A percentile compares a stretch with the other conserved stretches of the same genome.
Conservation (phyloP, 305 asterid species). For the Fraxinus paxiana region DNA sequence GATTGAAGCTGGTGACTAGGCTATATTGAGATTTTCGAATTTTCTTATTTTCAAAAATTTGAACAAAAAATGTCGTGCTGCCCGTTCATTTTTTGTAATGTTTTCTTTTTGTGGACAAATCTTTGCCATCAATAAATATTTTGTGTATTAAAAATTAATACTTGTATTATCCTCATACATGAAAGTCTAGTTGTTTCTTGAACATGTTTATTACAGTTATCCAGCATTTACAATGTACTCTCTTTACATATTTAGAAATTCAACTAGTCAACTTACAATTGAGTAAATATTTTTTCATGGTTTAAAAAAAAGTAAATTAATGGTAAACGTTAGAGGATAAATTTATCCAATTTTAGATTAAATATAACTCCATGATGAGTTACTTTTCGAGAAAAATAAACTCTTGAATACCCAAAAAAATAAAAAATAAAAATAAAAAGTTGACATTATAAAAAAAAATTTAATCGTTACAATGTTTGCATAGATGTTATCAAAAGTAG, state of each 20-base stretch:
- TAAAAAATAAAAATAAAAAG: neutral
- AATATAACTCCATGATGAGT: neutral
- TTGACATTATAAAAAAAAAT: neutral
- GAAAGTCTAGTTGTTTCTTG: neutral
- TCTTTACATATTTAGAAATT: neutral
- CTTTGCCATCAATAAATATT: neutral
- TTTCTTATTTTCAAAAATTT: neutral
- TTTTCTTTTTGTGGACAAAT: neutral
- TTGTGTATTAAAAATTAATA: neutral
- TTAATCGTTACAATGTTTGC: neutral
- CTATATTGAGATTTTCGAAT: slow-evolving; percentile 21
- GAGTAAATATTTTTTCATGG: neutral
- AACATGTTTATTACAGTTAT: neutral
- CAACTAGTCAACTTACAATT: neutral
- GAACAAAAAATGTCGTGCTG: slow-evolving; percentile 12
- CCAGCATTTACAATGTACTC: neutral
- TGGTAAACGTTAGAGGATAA: neutral
- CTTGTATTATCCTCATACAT: neutral
- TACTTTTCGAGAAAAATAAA: neutral
- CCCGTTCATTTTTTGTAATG: slow-evolving; percentile 8
- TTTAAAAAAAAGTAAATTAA: neutral
- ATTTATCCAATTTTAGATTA: neutral
- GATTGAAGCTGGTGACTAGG: slow-evolving; percentile 31
- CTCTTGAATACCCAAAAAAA: neutral
- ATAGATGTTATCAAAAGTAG: neutral